phyloP scores from a whole-genome alignment of 768 basidiomycete genomes.

The Mrakia gelida region DNA sequence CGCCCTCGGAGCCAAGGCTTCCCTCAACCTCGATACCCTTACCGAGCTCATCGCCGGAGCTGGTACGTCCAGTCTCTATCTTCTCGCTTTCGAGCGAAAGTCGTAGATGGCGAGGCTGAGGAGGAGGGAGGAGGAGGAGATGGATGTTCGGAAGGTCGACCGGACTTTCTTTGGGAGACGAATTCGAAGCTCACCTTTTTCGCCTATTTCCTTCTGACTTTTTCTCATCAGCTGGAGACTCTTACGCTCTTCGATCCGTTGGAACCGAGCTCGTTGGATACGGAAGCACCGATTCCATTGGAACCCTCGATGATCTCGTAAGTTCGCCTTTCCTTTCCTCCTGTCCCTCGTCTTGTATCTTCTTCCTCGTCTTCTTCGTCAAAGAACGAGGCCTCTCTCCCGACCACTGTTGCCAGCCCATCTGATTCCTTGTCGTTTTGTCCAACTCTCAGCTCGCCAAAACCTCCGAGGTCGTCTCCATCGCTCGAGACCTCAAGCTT shows the following conservation, averaged over 20 bases:
- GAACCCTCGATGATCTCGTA: constrained; percentile 9
- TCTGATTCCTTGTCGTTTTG: not conserved
- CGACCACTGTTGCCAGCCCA: not conserved
- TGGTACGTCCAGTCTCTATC: not conserved
- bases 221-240: constrained; percentile 4
- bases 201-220: too few relatives aligned
- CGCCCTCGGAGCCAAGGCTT: constrained; percentile 20
- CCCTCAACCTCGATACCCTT: constrained; percentile 11
- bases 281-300: not conserved
- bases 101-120: too few relatives aligned
- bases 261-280: constrained; percentile 17
- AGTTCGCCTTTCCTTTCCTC: not conserved
- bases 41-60: constrained; percentile 24
- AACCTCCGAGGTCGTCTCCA: constrained; percentile 14
- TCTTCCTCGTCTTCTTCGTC: not conserved
- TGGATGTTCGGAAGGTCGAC: too few relatives aligned
- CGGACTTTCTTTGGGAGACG: too few relatives aligned
- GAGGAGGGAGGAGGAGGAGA: too few relatives aligned
- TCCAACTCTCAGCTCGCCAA: not conserved
- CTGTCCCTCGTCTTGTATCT: not conserved
- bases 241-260: not conserved
- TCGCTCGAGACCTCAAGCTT: constrained; percentile 18
- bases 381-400: not conserved
- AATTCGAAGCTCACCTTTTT: too few relatives aligned
- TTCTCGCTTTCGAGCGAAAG: too few relatives aligned